phyloP scores from a whole-genome alignment of 2,329 filamentous ascomycete species.

The Alternaria gansuensis region DNA sequence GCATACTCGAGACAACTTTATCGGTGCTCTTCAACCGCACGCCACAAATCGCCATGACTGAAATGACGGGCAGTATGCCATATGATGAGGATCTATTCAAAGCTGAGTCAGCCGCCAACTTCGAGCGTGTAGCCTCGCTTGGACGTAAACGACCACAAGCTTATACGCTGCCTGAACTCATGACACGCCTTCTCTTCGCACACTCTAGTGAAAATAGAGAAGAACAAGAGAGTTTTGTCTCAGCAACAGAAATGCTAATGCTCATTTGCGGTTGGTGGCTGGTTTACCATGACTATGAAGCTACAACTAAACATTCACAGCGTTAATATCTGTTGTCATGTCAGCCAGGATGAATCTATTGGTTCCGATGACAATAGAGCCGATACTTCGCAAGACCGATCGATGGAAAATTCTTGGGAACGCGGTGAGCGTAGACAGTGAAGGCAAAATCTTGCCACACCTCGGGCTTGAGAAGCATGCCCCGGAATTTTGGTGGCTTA shows the following conservation, averaged over 20 bases:
- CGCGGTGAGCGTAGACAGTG: background rate
- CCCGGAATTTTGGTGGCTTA: background rate
- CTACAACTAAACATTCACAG: background rate
- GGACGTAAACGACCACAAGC: background rate
- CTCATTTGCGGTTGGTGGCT: background rate
- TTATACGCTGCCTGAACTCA: constrained; percentile 1
- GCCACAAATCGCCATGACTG: background rate
- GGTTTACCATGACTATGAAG: background rate
- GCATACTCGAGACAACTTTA: background rate
- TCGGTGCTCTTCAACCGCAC: background rate
- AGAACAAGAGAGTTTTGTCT: background rate
- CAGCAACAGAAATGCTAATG: background rate
- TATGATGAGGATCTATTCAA: background rate
- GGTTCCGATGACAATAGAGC: background rate
- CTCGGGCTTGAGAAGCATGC: background rate
- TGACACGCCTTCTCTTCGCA: background rate
- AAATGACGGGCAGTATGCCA: background rate
- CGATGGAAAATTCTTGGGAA: background rate
- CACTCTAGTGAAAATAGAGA: background rate
- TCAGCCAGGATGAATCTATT: background rate
- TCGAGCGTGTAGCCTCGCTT: background rate
- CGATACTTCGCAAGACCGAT: background rate
- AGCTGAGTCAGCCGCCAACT: background rate
- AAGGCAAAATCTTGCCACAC: background rate
- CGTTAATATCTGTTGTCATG: background rate